Conservation (phyloP, 1,139 yeast species). For the Protomyces arabidopsidicola region DNA sequence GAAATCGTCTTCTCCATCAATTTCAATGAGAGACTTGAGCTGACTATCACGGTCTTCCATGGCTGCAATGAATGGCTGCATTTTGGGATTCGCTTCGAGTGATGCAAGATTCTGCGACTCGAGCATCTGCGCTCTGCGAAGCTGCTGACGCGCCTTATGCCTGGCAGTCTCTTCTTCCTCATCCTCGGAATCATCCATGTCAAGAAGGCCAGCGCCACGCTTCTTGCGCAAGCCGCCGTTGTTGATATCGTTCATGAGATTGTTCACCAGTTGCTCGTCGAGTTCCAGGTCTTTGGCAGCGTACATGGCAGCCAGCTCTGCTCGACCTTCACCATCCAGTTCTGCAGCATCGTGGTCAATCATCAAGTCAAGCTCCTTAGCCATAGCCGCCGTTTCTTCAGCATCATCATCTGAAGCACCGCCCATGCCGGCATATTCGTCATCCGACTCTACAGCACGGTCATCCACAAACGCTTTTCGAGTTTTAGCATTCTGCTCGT, state of each 20-base stretch:
- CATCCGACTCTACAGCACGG: conserved; percentile 95
- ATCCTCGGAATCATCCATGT: conserved; percentile 62
- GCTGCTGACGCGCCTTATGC: conserved; percentile 49
- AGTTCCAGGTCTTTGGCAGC: conserved; percentile 56
- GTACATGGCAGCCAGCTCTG: conserved; percentile 50
- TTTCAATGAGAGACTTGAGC: conserved; percentile 30
- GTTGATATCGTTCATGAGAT: conserved; percentile 72
- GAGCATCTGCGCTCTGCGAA: conserved; percentile 51
- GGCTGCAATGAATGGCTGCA: conserved; percentile 69
- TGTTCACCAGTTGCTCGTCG: conserved; percentile 68
- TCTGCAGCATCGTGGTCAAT: conserved; percentile 26
- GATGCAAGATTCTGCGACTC: conserved; percentile 52
- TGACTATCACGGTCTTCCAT: conserved; percentile 48
- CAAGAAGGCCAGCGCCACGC: conserved; percentile 52
- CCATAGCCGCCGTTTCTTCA: conserved; percentile 64
- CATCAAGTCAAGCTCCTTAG: conserved; percentile 26
- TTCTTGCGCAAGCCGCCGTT: conserved; percentile 70
- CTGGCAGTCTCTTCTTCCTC: conserved; percentile 44
- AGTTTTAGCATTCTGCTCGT: conserved; percentile 47
- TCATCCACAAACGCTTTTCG: conserved; percentile 62
- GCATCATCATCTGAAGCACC: conserved; percentile 73
- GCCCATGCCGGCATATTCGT: conserved; percentile 90
- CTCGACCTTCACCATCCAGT: conserved; percentile 35
- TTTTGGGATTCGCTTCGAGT: conserved; percentile 53
- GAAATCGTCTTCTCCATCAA: conserved; percentile 36